These are phyloP conservation scores for Macrophomina tecta DNA, from an alignment of 2,329 filamentous ascomycete genomes.

Conservation along the genomic window DNA sequence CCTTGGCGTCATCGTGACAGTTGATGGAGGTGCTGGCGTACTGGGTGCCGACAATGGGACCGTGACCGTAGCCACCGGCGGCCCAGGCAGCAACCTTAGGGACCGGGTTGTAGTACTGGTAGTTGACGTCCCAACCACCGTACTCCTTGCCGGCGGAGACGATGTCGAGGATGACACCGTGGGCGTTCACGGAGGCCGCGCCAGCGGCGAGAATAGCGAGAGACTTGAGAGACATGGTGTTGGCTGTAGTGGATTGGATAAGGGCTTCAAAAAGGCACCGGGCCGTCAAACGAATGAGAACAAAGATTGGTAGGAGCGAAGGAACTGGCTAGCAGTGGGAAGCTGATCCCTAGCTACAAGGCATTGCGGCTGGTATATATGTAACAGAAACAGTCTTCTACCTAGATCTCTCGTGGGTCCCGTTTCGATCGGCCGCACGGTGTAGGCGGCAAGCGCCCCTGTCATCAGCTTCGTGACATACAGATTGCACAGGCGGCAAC, in stretches of 20 bases:
- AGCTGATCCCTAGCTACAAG: constrained; percentile 3
- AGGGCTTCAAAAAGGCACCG: constrained; percentile 16
- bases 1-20: constrained; percentile 24
- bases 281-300: constrained; percentile 21
- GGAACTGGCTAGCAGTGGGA: constrained; percentile 16
- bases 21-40: constrained; percentile 20
- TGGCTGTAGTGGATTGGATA: neutral
- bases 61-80: constrained; percentile 23
- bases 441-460: constrained; percentile 2
- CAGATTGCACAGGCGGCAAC: constrained; percentile 5
- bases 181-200: constrained; percentile 19
- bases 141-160: constrained; percentile 16
- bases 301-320: constrained; percentile 14
- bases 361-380: constrained; percentile 16
- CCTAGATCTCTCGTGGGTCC: neutral
- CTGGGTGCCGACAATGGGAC: constrained; percentile 17
- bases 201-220: constrained; percentile 22
- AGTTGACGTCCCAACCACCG: constrained; percentile 26
- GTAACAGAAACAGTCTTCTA: neutral
- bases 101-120: constrained; percentile 24
- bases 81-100: constrained; percentile 26
- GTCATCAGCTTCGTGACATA: constrained; percentile 1
- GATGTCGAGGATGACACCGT: constrained; percentile 26
- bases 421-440: constrained; percentile 6
- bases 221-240: constrained; percentile 26